Evolutionary conservation across 768 basidiomycete genomes (phyloP).

Genomic region (Daedaleopsis sinensis): DNA sequence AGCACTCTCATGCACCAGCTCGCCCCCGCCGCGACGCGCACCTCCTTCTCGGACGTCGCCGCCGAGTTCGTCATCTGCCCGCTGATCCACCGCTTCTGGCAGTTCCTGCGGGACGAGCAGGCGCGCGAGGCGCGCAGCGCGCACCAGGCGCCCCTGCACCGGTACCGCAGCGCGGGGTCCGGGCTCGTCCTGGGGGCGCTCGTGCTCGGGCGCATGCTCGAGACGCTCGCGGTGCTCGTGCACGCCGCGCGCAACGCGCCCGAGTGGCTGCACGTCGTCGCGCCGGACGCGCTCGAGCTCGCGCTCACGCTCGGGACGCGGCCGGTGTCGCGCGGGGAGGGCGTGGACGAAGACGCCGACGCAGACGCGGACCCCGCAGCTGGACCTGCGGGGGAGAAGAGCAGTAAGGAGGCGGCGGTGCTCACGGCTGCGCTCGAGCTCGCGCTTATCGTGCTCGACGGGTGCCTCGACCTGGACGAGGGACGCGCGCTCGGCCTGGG

Average conservation of each 20-base stretch:
- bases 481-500: constrained; percentile 78
- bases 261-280: constrained; percentile 80
- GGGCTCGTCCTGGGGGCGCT: constrained; percentile 82
- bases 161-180: constrained; percentile 75
- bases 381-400: constrained; percentile 10
- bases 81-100: constrained; percentile 92
- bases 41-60: constrained; percentile 70
- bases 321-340: constrained; percentile 50
- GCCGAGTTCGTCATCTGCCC: constrained; percentile 90
- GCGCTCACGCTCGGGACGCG: constrained; percentile 78
- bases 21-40: constrained; percentile 19
- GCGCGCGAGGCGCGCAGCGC: constrained; percentile 72
- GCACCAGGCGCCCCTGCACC: constrained; percentile 51
- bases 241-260: constrained; percentile 82
- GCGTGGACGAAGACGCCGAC: constrained; percentile 34
- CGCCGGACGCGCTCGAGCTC: constrained; percentile 82
- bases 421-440: constrained; percentile 79
- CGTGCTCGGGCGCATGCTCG: constrained; percentile 74
- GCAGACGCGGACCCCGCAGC: constrained; percentile 10
- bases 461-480: constrained; percentile 72
- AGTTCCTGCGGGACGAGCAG: constrained; percentile 86
- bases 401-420: constrained; percentile 68
- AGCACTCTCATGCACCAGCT: constrained; percentile 11
- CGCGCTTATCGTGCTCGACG: constrained; percentile 74
- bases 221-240: constrained; percentile 76